phyloP scores from a whole-genome alignment of 148 eudicot genomes.

The Amaranthus palmeri region DNA sequence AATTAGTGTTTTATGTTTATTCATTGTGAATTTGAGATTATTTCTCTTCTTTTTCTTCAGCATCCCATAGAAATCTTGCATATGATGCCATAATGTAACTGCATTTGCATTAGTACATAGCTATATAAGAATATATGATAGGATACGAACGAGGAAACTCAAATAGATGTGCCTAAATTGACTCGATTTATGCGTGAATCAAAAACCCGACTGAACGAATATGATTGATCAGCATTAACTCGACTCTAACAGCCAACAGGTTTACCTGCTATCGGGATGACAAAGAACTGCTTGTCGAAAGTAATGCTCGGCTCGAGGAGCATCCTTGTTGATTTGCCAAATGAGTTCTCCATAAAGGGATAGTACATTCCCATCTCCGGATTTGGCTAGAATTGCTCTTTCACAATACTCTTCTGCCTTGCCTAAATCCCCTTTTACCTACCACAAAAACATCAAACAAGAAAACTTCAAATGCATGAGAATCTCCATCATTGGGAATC shows the following conservation, averaged over 20 bases:
- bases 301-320: background rate
- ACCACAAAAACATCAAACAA: background rate
- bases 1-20: background rate
- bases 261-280: slow-evolving; percentile 3
- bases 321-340: background rate
- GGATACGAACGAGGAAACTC: no score
- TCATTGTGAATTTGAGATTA: background rate
- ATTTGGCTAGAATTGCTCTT: background rate
- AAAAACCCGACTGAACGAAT: no score
- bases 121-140: background rate
- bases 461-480: background rate
- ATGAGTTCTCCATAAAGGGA: slow-evolving; percentile 4
- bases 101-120: background rate
- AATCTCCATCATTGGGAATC: background rate
- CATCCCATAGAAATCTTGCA: slow-evolving; percentile 15
- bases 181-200: no score
- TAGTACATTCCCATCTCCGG: slow-evolving; percentile 1
- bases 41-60: slow-evolving; percentile 2
- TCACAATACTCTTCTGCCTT: background rate
- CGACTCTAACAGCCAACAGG: no score
- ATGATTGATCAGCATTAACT: no score
- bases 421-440: slow-evolving; percentile 9
- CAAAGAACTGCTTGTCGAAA: slow-evolving; percentile 5
- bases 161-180: background rate
- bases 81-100: slow-evolving; percentile 3